phyloP scores from a whole-genome alignment of 2,329 filamentous ascomycete genomes.

The Neoscytalidium dimidiatum region DNA sequence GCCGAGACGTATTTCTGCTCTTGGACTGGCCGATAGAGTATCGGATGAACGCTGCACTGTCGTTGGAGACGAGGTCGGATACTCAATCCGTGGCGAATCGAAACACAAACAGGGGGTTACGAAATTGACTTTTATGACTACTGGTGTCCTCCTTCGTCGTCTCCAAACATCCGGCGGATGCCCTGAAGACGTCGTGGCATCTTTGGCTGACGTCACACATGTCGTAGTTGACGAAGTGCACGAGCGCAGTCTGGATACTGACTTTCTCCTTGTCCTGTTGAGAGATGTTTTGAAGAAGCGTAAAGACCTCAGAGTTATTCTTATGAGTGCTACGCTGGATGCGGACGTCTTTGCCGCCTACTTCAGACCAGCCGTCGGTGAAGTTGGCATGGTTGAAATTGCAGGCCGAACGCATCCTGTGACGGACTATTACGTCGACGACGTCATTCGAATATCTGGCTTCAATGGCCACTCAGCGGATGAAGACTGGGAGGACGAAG shows the following conservation, averaged over 20 bases:
- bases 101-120: slow-evolving; percentile 70
- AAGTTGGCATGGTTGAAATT: slow-evolving; percentile 82
- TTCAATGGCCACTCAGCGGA: slow-evolving; percentile 59
- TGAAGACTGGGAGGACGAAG: slow-evolving; percentile 55
- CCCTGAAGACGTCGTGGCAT: slow-evolving; percentile 76
- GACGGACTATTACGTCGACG: slow-evolving; percentile 85
- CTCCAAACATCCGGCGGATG: slow-evolving; percentile 87
- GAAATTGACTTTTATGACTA: slow-evolving; percentile 93
- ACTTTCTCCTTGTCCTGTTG: slow-evolving; percentile 86
- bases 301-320: slow-evolving; percentile 80
- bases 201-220: slow-evolving; percentile 87
- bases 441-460: slow-evolving; percentile 77
- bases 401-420: slow-evolving; percentile 88
- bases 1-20: slow-evolving; percentile 87
- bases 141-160: slow-evolving; percentile 84
- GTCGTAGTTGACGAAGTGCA: slow-evolving; percentile 97
- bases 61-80: slow-evolving; percentile 88
- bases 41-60: slow-evolving; percentile 82
- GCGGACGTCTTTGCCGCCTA: slow-evolving; percentile 82
- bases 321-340: slow-evolving; percentile 97
- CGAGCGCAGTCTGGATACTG: slow-evolving; percentile 90
- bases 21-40: slow-evolving; percentile 91
- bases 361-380: slow-evolving; percentile 66
- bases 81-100: slow-evolving; percentile 87
- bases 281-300: slow-evolving; percentile 75